phyloP scores from a whole-genome alignment of 208 protist species.

The Wallacemonas sp. region DNA sequence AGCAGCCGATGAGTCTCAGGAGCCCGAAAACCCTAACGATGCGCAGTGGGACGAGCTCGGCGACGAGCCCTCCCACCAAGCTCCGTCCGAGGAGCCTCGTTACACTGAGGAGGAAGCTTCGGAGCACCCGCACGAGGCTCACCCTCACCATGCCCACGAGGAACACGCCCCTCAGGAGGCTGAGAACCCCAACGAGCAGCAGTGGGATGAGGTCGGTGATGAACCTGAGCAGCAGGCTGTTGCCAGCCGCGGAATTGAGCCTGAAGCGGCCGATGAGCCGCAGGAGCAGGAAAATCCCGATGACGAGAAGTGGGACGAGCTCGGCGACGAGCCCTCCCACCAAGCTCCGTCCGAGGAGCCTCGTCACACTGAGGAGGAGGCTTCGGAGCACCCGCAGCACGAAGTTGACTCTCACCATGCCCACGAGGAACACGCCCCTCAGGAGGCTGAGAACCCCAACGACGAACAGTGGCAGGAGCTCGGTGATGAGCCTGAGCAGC shows the following conservation, averaged over 20 bases:
- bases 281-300: neutral
- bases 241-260: neutral
- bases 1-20: neutral
- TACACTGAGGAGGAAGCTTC: slow-evolving; percentile 50
- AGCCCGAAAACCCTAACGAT: neutral
- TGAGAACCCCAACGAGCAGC: neutral
- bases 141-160: no score
- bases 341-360: neutral
- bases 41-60: neutral
- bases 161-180: neutral
- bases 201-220: slow-evolving; percentile 13
- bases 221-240: neutral
- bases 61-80: neutral
- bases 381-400: no score
- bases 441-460: no score
- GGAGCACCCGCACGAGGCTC: no score
- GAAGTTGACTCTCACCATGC: no score
- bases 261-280: neutral
- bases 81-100: slow-evolving; percentile 16
- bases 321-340: neutral
- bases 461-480: no score
- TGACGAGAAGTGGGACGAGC: neutral
- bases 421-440: no score
- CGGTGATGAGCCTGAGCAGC: no score
- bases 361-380: slow-evolving; percentile 51